A percentile compares a stretch with the other conserved stretches of the same genome.
These are phyloP conservation scores for Pythium plurisporium DNA, from an alignment of 352 stramenopile species.

Conservation along the genomic window DNA sequence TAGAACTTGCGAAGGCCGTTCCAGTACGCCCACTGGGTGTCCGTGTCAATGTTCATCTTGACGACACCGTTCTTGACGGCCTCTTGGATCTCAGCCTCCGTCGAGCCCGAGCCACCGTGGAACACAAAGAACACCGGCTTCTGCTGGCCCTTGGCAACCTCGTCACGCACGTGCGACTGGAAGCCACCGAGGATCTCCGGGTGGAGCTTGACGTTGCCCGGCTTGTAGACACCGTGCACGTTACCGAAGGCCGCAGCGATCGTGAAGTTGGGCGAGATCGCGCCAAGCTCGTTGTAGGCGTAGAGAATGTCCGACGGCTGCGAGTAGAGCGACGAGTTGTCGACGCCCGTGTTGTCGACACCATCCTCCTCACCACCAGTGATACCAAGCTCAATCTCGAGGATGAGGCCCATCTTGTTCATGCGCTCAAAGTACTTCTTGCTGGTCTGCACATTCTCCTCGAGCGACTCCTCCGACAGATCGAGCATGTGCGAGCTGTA, in stretches of 20 bases:
- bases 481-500: constrained; percentile 99
- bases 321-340: constrained; percentile 92
- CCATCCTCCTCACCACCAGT: constrained; percentile 98
- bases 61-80: constrained; percentile 96
- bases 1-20: constrained; percentile 97
- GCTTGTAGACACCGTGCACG: constrained; percentile 98
- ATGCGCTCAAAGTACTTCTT: constrained; percentile 98
- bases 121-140: constrained; percentile 99
- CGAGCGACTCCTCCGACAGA: constrained; percentile 96
- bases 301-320: constrained; percentile 94
- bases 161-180: constrained; percentile 85
- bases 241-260: constrained; percentile 97
- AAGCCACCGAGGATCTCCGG: constrained; percentile 96
- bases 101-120: constrained; percentile 97
- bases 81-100: constrained; percentile 94
- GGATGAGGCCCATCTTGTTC: constrained; percentile 93
- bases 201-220: constrained; percentile 98
- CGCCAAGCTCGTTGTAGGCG: constrained; percentile 93
- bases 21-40: constrained; percentile 99
- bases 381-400: constrained; percentile 98
- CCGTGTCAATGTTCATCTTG: constrained; percentile 99
- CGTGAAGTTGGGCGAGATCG: constrained; percentile 92
- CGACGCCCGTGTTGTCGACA: constrained; percentile 96
- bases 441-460: constrained; percentile 97
- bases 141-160: constrained; percentile 74